These are phyloP conservation scores for Dictyostelium gargantuum DNA, from an alignment of 208 protist species.

Conservation along the genomic window DNA sequence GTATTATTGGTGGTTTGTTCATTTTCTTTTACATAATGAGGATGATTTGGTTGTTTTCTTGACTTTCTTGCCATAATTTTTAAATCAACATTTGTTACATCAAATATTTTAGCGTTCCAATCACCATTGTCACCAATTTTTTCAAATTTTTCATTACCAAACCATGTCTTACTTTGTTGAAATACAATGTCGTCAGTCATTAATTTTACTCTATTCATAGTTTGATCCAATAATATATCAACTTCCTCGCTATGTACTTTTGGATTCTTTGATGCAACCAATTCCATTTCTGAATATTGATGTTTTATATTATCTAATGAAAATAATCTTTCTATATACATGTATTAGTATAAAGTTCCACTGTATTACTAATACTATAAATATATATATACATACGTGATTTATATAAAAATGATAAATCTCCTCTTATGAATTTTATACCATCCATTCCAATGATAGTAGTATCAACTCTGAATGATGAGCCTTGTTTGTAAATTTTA, in stretches of 20 bases:
- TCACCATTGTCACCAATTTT: neutral
- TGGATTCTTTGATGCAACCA: neutral
- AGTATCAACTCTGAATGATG: constrained; percentile 72
- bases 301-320: constrained; percentile 29
- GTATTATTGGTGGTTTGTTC: neutral
- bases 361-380: neutral
- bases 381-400: too few relatives aligned
- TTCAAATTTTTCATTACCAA: constrained; percentile 50
- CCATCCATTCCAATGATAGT: constrained; percentile 59
- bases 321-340: neutral
- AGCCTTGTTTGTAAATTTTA: constrained; percentile 69
- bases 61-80: constrained; percentile 25
- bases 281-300: constrained; percentile 4
- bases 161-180: neutral
- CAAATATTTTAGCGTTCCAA: constrained; percentile 40
- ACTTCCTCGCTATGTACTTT: constrained; percentile 8
- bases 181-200: neutral
- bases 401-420: constrained; percentile 69
- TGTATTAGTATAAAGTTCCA: neutral
- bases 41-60: neutral
- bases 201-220: constrained; percentile 6
- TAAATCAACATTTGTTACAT: constrained; percentile 17
- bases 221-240: neutral
- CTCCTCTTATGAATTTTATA: constrained; percentile 66
- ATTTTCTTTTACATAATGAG: neutral